Evolutionary conservation across 768 basidiomycete genomes (phyloP), one percentile per base, ranked within the genome.

Genomic region (Boletus vinaceobasis): DNA sequence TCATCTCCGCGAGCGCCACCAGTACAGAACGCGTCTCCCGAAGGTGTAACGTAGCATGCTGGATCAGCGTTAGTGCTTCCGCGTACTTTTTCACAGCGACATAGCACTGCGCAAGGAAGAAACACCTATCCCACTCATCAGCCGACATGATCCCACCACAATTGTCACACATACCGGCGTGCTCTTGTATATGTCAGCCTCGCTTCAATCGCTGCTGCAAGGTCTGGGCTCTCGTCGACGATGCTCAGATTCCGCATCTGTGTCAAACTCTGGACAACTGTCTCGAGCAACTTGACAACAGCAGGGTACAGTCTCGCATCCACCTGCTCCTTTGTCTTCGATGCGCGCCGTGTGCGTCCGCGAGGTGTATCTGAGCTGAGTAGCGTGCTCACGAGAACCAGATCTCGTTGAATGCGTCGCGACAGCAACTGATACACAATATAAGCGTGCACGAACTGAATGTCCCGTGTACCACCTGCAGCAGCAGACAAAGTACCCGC

Each of bases 371-470:
- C 78, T 7, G 74, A 79, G 7, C 75, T 66, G 38, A 88, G 75
- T 3, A 86, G 76, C 2, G 87, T 83, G 23, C 81, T 81, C 56
- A 88, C 80, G 45, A 97, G 81, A 23, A 93, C 80, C 5, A 93
- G 79, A 65, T 98, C 95, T 15, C 95, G 87, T 65, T 93, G 85
- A 48, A 92, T 93, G 9, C 95, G 90, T 48, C 86, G 82, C 19
- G 90, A 84, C 47, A 97, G 81, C 32, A 97, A 84, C 58, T 93
- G 89, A 70, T 92, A 93, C 43, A 90, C 80, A 61, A 96, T 84
- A 67, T 87, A 96, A 17, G 88, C 82, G 61, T 97, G 89, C 47
- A 95, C 81, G 62, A 94, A 93, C 31, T 87, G 81, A 26, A 91
- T 83, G 65, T 93, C 90, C 11, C 89, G 83, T 10, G 77, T 75